These are phyloP conservation scores for Teunomyces atbi DNA, from an alignment of 805 yeast species.

Conservation along the genomic window DNA sequence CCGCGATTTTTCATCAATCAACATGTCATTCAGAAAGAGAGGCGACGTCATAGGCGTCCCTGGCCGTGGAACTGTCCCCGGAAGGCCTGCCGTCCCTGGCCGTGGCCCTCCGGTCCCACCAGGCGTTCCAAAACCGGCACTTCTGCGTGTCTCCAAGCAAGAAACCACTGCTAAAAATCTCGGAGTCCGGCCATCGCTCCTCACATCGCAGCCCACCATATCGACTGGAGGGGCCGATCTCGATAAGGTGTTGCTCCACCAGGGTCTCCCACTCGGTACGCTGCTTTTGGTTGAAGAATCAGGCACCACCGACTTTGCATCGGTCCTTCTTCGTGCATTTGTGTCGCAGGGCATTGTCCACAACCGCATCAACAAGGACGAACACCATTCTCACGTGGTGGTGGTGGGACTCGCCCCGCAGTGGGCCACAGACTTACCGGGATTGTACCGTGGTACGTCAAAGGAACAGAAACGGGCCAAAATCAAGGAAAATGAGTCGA, in stretches of 20 bases:
- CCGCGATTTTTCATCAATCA: neutral
- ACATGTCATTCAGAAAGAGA: conserved; percentile 44
- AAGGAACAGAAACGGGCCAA: conserved; percentile 63
- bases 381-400: conserved; percentile 51
- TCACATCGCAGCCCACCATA: conserved; percentile 70
- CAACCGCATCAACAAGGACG: conserved; percentile 44
- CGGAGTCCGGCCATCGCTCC: conserved; percentile 72
- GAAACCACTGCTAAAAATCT: conserved; percentile 3
- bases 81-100: conserved; percentile 4
- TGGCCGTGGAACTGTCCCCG: conserved; percentile 3
- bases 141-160: neutral
- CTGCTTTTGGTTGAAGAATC: conserved; percentile 74
- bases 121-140: neutral
- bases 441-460: conserved; percentile 65
- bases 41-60: conserved; percentile 33
- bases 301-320: conserved; percentile 84
- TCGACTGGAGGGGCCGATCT: conserved; percentile 80
- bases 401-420: conserved; percentile 56
- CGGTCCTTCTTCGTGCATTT: conserved; percentile 65
- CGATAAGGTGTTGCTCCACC: conserved; percentile 73
- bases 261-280: conserved; percentile 80
- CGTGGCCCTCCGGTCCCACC: neutral
- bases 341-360: conserved; percentile 77
- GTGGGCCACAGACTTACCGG: conserved; percentile 76
- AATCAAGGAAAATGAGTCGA: conserved; percentile 55